Conservation (phyloP, 768 basidiomycete genomes). For the Tylopilus subfusipes region DNA sequence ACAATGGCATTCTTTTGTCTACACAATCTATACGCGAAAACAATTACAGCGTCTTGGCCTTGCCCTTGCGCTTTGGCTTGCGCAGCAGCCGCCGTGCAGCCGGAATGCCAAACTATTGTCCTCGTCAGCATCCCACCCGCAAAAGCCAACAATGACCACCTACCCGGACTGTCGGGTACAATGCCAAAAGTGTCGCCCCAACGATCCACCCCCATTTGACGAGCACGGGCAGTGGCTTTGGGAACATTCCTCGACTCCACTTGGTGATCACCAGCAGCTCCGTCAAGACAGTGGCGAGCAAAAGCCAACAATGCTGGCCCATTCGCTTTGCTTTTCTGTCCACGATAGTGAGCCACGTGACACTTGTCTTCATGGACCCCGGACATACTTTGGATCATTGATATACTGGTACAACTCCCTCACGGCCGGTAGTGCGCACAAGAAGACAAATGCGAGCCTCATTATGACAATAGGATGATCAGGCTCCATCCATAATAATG, state of each 20-base stretch:
- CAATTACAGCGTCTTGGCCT: conserved; percentile 32
- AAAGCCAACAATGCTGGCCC: conserved; percentile 86
- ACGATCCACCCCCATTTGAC: conserved; percentile 70
- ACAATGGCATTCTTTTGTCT: neutral
- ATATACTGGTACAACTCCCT: conserved; percentile 82
- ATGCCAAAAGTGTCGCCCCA: conserved; percentile 53
- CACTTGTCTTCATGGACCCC: neutral
- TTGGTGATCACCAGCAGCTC: conserved; percentile 78
- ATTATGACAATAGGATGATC: conserved; percentile 82
- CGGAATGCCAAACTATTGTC: conserved; percentile 61
- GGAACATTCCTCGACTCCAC: conserved; percentile 74
- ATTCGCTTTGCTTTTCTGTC: conserved; percentile 78
- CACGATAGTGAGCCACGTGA: conserved; percentile 2
- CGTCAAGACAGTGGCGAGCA: conserved; percentile 81
- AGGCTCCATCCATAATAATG: conserved; percentile 82
- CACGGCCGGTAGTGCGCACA: conserved; percentile 84
- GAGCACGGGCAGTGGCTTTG: conserved; percentile 53
- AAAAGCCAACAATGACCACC: conserved; percentile 20
- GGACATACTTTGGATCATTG: conserved; percentile 69
- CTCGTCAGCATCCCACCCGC: conserved; percentile 9
- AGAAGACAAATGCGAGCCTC: conserved; percentile 68
- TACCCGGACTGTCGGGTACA: conserved; percentile 71
- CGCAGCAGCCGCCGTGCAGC: conserved; percentile 50
- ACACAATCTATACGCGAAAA: neutral
- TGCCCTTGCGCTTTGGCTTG: conserved; percentile 31